phyloP scores from a whole-genome alignment of 164 flowering plant genomes.

The Stephania yunnanensis region DNA sequence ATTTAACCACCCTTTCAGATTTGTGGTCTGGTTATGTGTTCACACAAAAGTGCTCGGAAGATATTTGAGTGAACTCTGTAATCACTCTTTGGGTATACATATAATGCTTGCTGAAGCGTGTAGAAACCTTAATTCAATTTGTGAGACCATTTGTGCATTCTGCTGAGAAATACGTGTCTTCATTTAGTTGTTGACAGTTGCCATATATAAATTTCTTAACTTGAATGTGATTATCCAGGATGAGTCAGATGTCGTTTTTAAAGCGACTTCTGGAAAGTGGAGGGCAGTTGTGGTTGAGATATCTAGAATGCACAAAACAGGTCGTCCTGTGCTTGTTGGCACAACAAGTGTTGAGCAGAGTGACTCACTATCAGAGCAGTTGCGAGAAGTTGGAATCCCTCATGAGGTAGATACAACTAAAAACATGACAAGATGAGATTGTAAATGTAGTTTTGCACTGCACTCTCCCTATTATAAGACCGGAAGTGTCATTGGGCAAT shows the following conservation, averaged over 20 bases:
- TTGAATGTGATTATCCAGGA: slow-evolving; percentile 47
- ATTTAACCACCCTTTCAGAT: background rate
- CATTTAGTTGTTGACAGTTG: background rate
- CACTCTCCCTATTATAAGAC: background rate
- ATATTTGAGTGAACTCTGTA: background rate
- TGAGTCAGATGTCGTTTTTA: slow-evolving; percentile 96
- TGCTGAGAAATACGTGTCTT: background rate
- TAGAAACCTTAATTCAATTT: slow-evolving; percentile 2
- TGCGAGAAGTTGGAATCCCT: slow-evolving; percentile 81
- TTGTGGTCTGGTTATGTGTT: background rate
- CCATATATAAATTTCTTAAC: background rate
- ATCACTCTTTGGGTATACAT: background rate
- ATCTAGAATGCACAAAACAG: slow-evolving; percentile 90
- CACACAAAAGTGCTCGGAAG: background rate
- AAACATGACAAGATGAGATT: background rate
- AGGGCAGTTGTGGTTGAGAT: slow-evolving; percentile 92
- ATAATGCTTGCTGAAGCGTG: no score
- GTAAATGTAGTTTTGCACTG: background rate
- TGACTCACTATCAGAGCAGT: slow-evolving; percentile 71
- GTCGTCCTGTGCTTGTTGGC: slow-evolving; percentile 98
- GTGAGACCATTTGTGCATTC: background rate
- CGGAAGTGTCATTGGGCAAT: background rate
- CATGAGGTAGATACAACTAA: slow-evolving; percentile 60
- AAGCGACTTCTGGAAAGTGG: slow-evolving; percentile 86
- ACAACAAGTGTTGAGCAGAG: slow-evolving; percentile 99